Conservation (phyloP, 345 rosid species). For the Viola odorata region DNA sequence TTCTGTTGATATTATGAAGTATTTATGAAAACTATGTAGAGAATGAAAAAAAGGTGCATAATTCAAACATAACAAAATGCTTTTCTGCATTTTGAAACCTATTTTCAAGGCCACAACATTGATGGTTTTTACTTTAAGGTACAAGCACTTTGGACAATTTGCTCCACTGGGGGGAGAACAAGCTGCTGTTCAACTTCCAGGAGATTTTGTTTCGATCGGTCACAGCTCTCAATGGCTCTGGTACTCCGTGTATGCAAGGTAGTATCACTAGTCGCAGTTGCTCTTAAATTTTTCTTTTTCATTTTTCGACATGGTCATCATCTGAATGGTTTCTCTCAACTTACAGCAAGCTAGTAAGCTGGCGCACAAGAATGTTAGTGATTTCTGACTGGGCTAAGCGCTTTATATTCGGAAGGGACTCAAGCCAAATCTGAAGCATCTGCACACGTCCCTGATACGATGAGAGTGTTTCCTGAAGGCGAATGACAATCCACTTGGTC, state of each 20-base stretch:
- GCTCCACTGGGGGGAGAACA: slow-evolving; percentile 90
- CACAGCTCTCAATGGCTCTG: slow-evolving; percentile 76
- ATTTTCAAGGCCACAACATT: no score
- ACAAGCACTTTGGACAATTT: slow-evolving; percentile 73
- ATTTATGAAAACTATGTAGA: no score
- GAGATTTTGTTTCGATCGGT: slow-evolving; percentile 79
- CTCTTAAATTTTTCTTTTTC: no score
- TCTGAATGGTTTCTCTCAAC: neutral
- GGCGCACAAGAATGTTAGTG: slow-evolving; percentile 75
- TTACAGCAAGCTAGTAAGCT: slow-evolving; percentile 68
- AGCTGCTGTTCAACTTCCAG: slow-evolving; percentile 79
- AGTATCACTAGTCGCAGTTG: neutral
- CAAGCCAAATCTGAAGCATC: slow-evolving; percentile 30
- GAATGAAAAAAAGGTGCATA: neutral
- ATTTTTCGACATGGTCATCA: neutral
- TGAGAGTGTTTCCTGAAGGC: no score
- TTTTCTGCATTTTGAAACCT: neutral
- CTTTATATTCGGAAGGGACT: slow-evolving; percentile 69
- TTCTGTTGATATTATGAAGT: neutral
- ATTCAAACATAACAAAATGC: neutral
- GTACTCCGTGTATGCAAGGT: slow-evolving; percentile 86
- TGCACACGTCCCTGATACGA: neutral
- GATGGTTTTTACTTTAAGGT: slow-evolving; percentile 24
- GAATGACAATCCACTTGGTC: no score
- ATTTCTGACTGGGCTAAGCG: slow-evolving; percentile 62